Evolutionary conservation across 345 rosid species (phyloP), one percentile per base, ranked within the genome.

Genomic region (Salix exigua): DNA sequence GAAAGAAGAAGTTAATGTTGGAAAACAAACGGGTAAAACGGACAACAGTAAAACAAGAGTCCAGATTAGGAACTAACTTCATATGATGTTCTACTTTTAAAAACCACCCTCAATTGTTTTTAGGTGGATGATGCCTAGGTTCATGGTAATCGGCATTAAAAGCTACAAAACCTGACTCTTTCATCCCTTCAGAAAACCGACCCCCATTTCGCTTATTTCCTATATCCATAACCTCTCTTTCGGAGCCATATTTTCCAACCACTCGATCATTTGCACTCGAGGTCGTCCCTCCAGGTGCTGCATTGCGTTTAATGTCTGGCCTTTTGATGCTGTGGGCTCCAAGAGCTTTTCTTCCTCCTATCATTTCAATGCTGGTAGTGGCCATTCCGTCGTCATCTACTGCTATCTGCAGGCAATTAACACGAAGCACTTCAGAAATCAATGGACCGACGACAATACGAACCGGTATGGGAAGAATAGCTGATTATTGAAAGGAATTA

Each of bases 101-200:
- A 51, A 3, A 31, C 4, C 42, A 9, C 19, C 16, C 26, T 46
- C 66, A 91, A 79, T 92, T 91, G 70, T 92, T 88, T 87, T 88
- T 91, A 33, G 97, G 96, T 51, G 97, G 96, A 79, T 91, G 97
- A 77, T 88, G 96, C 80, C 91, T 89, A 33, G 94, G 89, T 63
- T 82, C 53, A 86, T 82, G 87, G 78, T 92, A 92, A 84, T 92
- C 97, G 51, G 89, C 91, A 82, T 77, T 88, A 75, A 84, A 89
- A 77, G 90, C 90, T n/a, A 87, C 89, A 71, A 91, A 87, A 73
- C 85, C 91, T 46, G 77, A 82, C 6, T 82, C 86, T 31, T 78
- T 88, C 60, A 21, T 75, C 70, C 77, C 85, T 73, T 81, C 74
- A 58, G 68, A 18, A 30, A 71, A 23, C 60, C 44, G 38, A 4